Evolutionary conservation across 1,284 basidiomycete genomes (phyloP), one percentile per base, ranked within the genome.

Genomic region (Cryptococcus sp.): DNA sequence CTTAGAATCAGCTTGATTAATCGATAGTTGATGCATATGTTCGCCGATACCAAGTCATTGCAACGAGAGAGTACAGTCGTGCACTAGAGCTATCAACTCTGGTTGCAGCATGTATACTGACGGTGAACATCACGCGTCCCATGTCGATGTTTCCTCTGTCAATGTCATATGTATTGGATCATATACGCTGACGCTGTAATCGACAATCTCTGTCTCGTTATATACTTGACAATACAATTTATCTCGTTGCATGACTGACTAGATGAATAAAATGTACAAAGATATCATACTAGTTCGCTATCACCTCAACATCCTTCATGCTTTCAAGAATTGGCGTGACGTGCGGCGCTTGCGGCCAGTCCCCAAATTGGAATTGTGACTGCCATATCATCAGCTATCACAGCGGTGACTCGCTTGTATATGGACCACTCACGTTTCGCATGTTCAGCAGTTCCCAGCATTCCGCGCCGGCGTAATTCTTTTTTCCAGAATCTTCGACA

Each of bases 371-470:
- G 22, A 44, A 44, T 44, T 44, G 41, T 19, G 41, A 44, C 41
- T 44, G 29, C 29, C 29, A 34, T 34, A 34, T 10, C 8, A 34
- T 34, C 8, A 34, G 29, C 29, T 13, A 10, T 34, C 29, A 10
- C 29, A 2, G 29, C 8, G 29, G 8, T 7, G 8, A 10, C 29
- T 10, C 13, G 8, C 29, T 34, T 10, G 29, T 34, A 34, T 34
- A 34, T 13, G 13, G 29, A 19, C 41, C 15, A 8, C 41, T 44
- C 41, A 44, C 41, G 22, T 44, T 44, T 7, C 41, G 41, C 41
- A 44, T 44, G 41, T 44, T 44, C n/a, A 44, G 41, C 41, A 44
- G 41, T 44, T 44, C 41, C 41, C 41, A 44, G 41, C 41, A 44
- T 22, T 44, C 41, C 22, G 41, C 41, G 8, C 41, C 41, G 41